A percentile compares a stretch with the other conserved stretches of the same genome.
Evolutionary conservation across 768 basidiomycete genomes (phyloP).

Genomic region (Podaxis carcinomalis): DNA sequence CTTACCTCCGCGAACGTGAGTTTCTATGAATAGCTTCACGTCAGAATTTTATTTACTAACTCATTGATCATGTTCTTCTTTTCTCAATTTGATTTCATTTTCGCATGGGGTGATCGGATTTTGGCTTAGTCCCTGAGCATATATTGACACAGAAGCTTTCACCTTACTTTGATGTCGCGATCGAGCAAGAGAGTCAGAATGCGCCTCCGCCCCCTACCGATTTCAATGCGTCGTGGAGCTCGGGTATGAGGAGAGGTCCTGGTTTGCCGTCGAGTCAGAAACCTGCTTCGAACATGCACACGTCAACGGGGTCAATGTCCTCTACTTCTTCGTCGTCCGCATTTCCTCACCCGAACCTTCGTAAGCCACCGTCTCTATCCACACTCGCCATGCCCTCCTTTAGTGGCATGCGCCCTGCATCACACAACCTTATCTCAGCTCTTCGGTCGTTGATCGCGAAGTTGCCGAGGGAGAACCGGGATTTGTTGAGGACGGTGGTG

Average conservation of each 20-base stretch:
- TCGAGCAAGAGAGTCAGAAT: conserved; percentile 49
- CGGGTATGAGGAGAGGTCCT: conserved; percentile 12
- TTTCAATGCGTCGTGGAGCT: conserved; percentile 11
- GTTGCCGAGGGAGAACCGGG: conserved; percentile 77
- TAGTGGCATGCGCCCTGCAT: conserved; percentile 55
- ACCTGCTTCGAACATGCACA: conserved; percentile 19
- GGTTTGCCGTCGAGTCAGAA: conserved; percentile 37
- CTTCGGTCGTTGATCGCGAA: conserved; percentile 60
- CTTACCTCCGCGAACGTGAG: conserved; percentile 89
- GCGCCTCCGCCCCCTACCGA: conserved; percentile 22
- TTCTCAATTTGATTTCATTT: conserved; percentile 1
- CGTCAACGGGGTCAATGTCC: conserved; percentile 11
- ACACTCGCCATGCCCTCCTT: conserved; percentile 74
- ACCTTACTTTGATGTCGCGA: conserved; percentile 76
- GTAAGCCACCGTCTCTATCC: conserved; percentile 77
- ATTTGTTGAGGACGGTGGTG: conserved; percentile 77
- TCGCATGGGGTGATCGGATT: not conserved
- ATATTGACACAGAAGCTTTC: conserved; percentile 71
- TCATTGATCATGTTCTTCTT: conserved; percentile 4
- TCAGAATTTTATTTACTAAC: not conserved
- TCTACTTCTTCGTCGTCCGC: not conserved
- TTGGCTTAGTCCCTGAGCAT: conserved; percentile 71
- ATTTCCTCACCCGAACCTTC: conserved; percentile 27
- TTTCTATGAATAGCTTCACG: conserved; percentile 15
- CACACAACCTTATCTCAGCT: conserved; percentile 49